Evolutionary conservation across 208 protist species (phyloP).

Genomic region (Leishmania martiniquensis): DNA sequence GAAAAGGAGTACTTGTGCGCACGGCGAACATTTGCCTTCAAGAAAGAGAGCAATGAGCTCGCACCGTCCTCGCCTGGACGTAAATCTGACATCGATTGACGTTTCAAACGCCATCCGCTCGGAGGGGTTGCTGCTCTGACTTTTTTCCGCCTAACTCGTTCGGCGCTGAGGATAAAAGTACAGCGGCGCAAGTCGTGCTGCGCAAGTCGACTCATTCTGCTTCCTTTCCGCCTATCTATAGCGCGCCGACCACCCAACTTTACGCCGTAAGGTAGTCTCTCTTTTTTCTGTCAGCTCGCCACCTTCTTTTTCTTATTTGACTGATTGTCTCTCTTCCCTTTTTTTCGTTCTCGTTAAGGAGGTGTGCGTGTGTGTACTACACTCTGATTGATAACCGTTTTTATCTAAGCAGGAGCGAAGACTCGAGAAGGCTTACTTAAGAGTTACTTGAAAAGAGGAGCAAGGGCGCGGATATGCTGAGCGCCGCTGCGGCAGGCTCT

Average conservation of each 20-base stretch:
- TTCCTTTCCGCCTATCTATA: neutral
- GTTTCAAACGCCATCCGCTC: neutral
- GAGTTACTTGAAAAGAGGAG: neutral
- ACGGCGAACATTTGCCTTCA: slow-evolving; percentile 77
- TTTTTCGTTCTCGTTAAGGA: slow-evolving; percentile 8
- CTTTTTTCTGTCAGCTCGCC: neutral
- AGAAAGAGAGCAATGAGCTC: slow-evolving; percentile 66
- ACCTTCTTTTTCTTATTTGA: neutral
- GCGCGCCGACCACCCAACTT: neutral
- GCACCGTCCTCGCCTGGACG: slow-evolving; percentile 20
- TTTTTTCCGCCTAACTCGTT: neutral
- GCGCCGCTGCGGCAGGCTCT: neutral
- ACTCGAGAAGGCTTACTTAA: neutral
- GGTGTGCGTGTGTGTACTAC: slow-evolving; percentile 2
- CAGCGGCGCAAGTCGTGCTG: neutral
- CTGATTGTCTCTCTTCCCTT: slow-evolving; percentile 6
- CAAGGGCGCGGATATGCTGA: neutral
- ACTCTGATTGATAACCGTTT: slow-evolving; percentile 14
- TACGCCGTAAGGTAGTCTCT: slow-evolving; percentile 2
- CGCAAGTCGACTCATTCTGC: neutral
- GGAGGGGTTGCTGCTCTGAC: neutral
- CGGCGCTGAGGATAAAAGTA: slow-evolving; percentile 2
- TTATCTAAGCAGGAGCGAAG: slow-evolving; percentile 7
- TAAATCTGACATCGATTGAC: slow-evolving; percentile 26
- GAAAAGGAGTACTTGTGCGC: slow-evolving; percentile 84